Evolutionary conservation across 306 rosid genomes (phyloP).

Genomic region (Medicago arabica): DNA sequence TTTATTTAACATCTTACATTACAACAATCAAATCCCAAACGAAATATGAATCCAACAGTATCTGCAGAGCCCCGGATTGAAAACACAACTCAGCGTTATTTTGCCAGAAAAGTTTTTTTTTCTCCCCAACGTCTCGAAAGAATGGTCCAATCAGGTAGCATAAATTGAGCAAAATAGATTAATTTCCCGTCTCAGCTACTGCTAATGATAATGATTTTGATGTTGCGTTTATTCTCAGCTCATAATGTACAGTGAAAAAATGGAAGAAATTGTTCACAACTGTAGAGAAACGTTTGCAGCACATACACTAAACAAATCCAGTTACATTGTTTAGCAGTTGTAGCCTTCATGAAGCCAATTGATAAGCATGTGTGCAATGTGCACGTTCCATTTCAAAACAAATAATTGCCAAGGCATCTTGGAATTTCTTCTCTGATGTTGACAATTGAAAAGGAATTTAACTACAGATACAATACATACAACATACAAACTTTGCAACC

Average conservation of each 20-base stretch:
- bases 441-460: slow-evolving; percentile 13
- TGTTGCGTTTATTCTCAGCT: neutral
- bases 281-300: slow-evolving; percentile 18
- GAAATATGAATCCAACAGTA: neutral
- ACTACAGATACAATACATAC: slow-evolving; percentile 31
- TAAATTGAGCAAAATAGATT: neutral
- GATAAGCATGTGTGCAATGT: neutral
- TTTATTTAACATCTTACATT: neutral
- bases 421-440: slow-evolving; percentile 18
- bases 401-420: neutral
- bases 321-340: neutral
- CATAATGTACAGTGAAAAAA: neutral
- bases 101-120: neutral
- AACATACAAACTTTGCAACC: slow-evolving; percentile 18
- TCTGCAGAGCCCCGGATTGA: neutral
- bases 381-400: neutral
- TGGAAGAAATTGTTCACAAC: slow-evolving; percentile 14
- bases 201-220: neutral
- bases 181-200: neutral
- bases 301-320: slow-evolving; percentile 3
- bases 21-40: neutral
- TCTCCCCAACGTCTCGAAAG: neutral
- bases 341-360: neutral
- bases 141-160: neutral
- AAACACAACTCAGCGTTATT: neutral